Evolutionary conservation across 2,329 filamentous ascomycete genomes (phyloP).

Genomic region (Xylariaceae sp.): DNA sequence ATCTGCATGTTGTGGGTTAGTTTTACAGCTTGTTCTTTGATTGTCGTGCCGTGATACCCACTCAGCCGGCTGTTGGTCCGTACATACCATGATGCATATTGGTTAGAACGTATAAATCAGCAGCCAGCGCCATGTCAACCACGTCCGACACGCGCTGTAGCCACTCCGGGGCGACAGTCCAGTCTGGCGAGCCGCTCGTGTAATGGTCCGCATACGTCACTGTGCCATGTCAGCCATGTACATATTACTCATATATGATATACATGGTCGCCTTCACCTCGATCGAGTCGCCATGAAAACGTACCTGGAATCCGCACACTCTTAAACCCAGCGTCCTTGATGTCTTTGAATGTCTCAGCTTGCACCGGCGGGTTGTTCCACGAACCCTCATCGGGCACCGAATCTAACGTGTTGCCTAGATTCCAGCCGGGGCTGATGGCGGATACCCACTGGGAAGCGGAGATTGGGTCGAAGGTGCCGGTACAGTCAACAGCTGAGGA

Average conservation of each 20-base stretch:
- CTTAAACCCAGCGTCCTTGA: slow-evolving; percentile 59
- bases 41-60: background rate
- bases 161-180: slow-evolving; percentile 57
- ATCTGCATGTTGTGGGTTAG: slow-evolving; percentile 39
- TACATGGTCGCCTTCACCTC: too few species aligned
- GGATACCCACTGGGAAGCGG: slow-evolving; percentile 49
- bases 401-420: slow-evolving; percentile 62
- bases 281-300: too few species aligned
- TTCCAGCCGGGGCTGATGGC: slow-evolving; percentile 62
- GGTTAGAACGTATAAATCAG: slow-evolving; percentile 55
- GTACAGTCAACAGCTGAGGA: slow-evolving; percentile 34
- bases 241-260: background rate
- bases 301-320: slow-evolving; percentile 57
- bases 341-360: slow-evolving; percentile 51
- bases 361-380: slow-evolving; percentile 61
- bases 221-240: slow-evolving; percentile 14
- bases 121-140: slow-evolving; percentile 55
- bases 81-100: slow-evolving; percentile 57
- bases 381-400: slow-evolving; percentile 56
- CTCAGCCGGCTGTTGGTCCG: background rate
- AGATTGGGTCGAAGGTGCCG: slow-evolving; percentile 47
- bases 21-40: background rate
- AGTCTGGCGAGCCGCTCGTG: slow-evolving; percentile 51
- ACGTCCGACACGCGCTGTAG: slow-evolving; percentile 60
- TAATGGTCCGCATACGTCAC: slow-evolving; percentile 64